phyloP scores from a whole-genome alignment of 257 asterid species.

The Solanum ossicruentum region DNA sequence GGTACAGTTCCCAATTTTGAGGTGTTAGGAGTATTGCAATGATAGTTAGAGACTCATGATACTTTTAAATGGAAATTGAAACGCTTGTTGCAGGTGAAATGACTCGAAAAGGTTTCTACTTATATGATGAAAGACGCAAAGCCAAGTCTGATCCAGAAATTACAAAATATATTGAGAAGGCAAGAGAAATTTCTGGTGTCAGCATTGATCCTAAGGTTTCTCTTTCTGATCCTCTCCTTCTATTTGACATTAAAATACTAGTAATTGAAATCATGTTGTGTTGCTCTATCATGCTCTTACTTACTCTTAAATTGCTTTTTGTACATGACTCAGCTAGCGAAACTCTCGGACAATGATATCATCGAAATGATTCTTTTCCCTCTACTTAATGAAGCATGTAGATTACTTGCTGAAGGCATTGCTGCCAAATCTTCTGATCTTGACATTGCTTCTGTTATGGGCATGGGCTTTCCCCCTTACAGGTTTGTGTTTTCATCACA shows the following conservation, averaged over 20 bases:
- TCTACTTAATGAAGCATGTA: slow-evolving; percentile 90
- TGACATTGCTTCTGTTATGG: slow-evolving; percentile 88
- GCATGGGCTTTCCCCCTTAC: slow-evolving; percentile 97
- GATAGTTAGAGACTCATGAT: neutral
- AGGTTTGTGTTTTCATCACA: slow-evolving; percentile 25
- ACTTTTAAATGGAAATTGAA: neutral
- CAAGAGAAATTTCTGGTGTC: slow-evolving; percentile 72
- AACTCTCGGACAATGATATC: slow-evolving; percentile 68
- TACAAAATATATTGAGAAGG: slow-evolving; percentile 61
- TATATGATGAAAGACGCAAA: slow-evolving; percentile 65
- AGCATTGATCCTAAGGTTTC: slow-evolving; percentile 71
- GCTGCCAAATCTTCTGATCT: slow-evolving; percentile 90
- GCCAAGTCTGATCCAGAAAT: slow-evolving; percentile 91
- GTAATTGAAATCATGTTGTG: neutral
- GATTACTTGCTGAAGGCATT: slow-evolving; percentile 85
- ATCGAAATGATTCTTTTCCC: slow-evolving; percentile 94
- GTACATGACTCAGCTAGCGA: slow-evolving; percentile 32
- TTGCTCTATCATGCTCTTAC: neutral
- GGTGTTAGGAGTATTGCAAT: neutral
- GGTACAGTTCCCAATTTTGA: slow-evolving; percentile 26
- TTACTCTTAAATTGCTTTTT: neutral
- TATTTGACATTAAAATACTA: neutral
- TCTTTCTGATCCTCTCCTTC: neutral
- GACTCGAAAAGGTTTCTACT: slow-evolving; percentile 65
- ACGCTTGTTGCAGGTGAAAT: slow-evolving; percentile 53